These are phyloP conservation scores for Hyphodiscus hymeniophilus DNA, from an alignment of 495 filamentous ascomycete genomes.

Conservation along the genomic window DNA sequence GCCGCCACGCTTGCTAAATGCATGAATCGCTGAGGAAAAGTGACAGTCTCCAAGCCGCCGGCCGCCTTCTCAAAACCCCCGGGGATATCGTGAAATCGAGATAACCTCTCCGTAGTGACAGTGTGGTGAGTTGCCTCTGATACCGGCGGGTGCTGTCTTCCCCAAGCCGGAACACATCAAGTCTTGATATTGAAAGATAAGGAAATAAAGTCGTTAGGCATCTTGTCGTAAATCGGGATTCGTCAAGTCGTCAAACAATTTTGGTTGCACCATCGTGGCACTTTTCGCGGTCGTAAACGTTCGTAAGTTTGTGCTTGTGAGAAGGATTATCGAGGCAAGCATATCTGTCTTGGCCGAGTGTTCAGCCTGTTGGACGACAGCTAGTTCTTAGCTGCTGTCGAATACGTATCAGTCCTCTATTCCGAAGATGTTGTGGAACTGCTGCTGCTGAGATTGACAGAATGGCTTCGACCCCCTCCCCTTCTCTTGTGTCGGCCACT, in stretches of 20 bases:
- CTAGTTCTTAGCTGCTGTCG: slow-evolving; percentile 20
- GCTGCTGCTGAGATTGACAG: slow-evolving; percentile 40
- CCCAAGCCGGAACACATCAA: slow-evolving; percentile 11
- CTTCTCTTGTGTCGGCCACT: slow-evolving; percentile 36
- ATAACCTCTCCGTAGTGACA: slow-evolving; percentile 18
- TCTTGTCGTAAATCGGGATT: slow-evolving; percentile 9
- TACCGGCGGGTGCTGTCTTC: slow-evolving; percentile 20
- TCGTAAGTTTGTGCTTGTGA: not conserved
- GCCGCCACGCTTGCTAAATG: slow-evolving; percentile 27
- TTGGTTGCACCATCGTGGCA: slow-evolving; percentile 9
- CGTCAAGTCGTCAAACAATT: slow-evolving; percentile 14
- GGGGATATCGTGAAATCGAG: not conserved
- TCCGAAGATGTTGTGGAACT: slow-evolving; percentile 46
- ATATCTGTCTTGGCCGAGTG: slow-evolving; percentile 10
- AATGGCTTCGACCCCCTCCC: slow-evolving; percentile 28
- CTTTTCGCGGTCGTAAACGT: slow-evolving; percentile 16
- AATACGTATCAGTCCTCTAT: slow-evolving; percentile 20
- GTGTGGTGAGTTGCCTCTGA: slow-evolving; percentile 23
- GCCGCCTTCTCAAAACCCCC: slow-evolving; percentile 3
- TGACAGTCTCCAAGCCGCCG: slow-evolving; percentile 17
- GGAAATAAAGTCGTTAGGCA: slow-evolving; percentile 17
- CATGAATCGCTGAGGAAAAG: slow-evolving; percentile 12
- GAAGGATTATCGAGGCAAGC: not conserved
- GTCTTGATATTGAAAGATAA: slow-evolving; percentile 6
- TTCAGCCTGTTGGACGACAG: slow-evolving; percentile 9